phyloP scores from a whole-genome alignment of 2,329 filamentous ascomycete genomes.

The Neurospora crassa region DNA sequence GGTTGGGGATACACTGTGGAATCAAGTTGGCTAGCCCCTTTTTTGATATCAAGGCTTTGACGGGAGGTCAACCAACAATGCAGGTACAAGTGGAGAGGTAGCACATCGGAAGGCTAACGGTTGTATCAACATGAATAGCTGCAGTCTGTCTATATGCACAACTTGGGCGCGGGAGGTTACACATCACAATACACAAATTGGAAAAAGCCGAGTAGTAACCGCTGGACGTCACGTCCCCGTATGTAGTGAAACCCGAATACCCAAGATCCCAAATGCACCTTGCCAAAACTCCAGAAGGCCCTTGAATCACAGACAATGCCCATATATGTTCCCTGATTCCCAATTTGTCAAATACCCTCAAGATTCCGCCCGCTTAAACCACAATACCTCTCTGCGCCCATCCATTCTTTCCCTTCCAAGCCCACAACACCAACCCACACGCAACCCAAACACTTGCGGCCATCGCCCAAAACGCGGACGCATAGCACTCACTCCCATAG shows the following conservation, averaged over 20 bases:
- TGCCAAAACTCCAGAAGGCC: neutral
- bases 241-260: neutral
- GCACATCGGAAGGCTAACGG: neutral
- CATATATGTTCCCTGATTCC: neutral
- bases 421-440: slow-evolving; percentile 60
- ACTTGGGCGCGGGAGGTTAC: neutral
- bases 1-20: neutral
- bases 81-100: neutral
- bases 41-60: neutral
- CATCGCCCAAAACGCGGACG: slow-evolving; percentile 77
- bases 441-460: slow-evolving; percentile 70
- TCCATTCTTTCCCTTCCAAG: slow-evolving; percentile 69
- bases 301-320: neutral
- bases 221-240: neutral
- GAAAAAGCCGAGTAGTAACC: neutral
- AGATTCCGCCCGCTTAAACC: slow-evolving; percentile 28
- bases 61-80: too few species aligned
- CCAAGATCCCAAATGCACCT: neutral
- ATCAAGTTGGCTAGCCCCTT: neutral
- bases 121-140: neutral
- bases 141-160: neutral
- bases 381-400: slow-evolving; percentile 72
- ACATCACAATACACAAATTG: neutral
- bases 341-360: neutral
- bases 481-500: slow-evolving; percentile 75